phyloP scores from a whole-genome alignment of 2,329 filamentous ascomycete species.

The Cytospora leucostoma region DNA sequence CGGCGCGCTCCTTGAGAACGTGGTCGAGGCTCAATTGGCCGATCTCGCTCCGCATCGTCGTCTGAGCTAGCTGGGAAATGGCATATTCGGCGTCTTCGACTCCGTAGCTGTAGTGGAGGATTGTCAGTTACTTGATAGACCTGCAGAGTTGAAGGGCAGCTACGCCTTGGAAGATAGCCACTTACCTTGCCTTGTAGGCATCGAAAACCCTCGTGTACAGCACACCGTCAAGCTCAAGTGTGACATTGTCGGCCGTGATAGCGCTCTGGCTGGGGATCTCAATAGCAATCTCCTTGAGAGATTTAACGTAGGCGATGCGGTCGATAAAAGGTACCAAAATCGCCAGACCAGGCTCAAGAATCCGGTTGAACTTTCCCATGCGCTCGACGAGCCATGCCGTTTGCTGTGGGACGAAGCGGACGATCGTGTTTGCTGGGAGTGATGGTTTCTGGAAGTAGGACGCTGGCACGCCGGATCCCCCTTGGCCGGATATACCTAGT shows the following conservation, averaged over 20 bases:
- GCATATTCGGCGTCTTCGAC: conserved; percentile 99
- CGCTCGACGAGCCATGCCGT: conserved; percentile 99
- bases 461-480: conserved; percentile 51
- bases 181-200: conserved; percentile 92
- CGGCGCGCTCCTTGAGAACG: conserved; percentile 94
- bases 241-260: conserved; percentile 98
- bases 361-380: conserved; percentile 96
- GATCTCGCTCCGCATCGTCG: conserved; percentile 98
- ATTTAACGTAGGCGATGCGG: conserved; percentile 97
- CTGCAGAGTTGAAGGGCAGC: not conserved
- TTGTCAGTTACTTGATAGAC: conserved; percentile 1
- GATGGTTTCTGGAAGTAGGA: conserved; percentile 78
- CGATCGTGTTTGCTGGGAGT: conserved; percentile 88
- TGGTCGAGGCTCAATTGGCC: conserved; percentile 95
- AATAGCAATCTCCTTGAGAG: conserved; percentile 90
- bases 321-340: conserved; percentile 89
- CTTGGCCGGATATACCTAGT: conserved; percentile 35
- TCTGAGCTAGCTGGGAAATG: conserved; percentile 96
- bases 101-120: conserved; percentile 68
- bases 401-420: conserved; percentile 98
- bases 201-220: conserved; percentile 96
- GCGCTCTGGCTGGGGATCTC: conserved; percentile 98
- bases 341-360: conserved; percentile 87
- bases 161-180: not conserved
- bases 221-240: conserved; percentile 91